Evolutionary conservation across 1,139 yeast genomes (phyloP).

Genomic region (Taphrina communis): DNA sequence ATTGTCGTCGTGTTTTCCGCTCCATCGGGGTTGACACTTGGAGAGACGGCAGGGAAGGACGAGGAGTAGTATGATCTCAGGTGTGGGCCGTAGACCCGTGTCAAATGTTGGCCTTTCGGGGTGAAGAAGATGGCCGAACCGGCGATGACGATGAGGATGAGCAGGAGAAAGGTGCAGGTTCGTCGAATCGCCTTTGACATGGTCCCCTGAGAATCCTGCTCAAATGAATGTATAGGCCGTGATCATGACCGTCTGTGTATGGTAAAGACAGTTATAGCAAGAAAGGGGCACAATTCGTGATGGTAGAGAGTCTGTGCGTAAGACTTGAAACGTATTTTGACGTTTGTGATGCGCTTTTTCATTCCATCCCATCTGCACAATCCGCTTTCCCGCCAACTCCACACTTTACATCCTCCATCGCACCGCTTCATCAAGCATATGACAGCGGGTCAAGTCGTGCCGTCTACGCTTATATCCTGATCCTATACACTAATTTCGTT

Average conservation of each 20-base stretch:
- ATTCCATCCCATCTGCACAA: background rate
- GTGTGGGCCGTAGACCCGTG: constrained; percentile 14
- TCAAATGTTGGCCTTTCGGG: constrained; percentile 12
- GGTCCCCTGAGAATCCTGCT: too few species aligned
- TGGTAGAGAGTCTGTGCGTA: background rate
- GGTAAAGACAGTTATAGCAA: background rate
- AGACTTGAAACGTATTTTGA: constrained; percentile 3
- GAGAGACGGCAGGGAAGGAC: background rate
- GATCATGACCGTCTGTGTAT: too few species aligned
- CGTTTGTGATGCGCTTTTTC: constrained; percentile 5
- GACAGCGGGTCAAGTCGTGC: too few species aligned
- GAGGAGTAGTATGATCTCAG: constrained; percentile 3
- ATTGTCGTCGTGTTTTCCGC: constrained; percentile 51
- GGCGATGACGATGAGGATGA: background rate
- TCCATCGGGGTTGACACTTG: constrained; percentile 18
- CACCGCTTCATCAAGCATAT: too few species aligned
- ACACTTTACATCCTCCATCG: too few species aligned
- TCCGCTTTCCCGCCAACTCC: too few species aligned
- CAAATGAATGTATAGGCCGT: too few species aligned
- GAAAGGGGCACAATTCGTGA: background rate
- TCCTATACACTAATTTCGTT: too few species aligned
- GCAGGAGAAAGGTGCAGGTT: background rate
- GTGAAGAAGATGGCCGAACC: constrained; percentile 8
- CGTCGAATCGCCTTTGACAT: constrained; percentile 14
- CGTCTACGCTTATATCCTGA: too few species aligned